Evolutionary conservation across 768 basidiomycete genomes (phyloP).

Genomic region (Cystofilobasidium macerans): DNA sequence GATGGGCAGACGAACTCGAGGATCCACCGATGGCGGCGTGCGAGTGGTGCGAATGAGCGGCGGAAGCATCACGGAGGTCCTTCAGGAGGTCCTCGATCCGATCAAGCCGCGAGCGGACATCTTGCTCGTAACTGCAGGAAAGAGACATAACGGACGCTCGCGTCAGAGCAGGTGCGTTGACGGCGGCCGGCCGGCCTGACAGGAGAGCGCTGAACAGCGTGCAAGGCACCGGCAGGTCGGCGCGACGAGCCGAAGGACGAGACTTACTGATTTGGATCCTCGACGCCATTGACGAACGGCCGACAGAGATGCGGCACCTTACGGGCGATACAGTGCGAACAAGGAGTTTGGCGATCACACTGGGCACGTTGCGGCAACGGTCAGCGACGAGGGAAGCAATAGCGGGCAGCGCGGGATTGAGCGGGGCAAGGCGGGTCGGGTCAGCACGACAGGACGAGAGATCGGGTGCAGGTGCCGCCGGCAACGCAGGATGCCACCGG

Average conservation of each 20-base stretch:
- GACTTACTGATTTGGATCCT: conserved; percentile 12
- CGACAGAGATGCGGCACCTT: conserved; percentile 39
- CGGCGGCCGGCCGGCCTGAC: too few relatives aligned
- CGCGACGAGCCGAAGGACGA: neutral
- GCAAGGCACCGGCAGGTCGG: too few relatives aligned
- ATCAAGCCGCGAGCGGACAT: conserved; percentile 36
- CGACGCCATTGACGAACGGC: conserved; percentile 7
- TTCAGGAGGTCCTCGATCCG: conserved; percentile 36
- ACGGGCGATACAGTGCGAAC: conserved; percentile 36
- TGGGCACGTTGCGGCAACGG: neutral
- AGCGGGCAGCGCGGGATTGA: neutral
- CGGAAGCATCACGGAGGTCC: conserved; percentile 27
- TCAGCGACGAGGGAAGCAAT: neutral
- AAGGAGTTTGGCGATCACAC: conserved; percentile 21
- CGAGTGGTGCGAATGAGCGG: neutral
- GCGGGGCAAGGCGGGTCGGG: neutral
- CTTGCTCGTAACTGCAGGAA: conserved; percentile 32
- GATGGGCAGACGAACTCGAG: neutral
- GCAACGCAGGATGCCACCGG: neutral
- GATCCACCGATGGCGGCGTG: neutral
- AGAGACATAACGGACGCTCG: neutral
- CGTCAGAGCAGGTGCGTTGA: too few relatives aligned
- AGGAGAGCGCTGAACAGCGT: too few relatives aligned
- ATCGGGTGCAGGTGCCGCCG: too few relatives aligned
- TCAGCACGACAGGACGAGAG: neutral